Base-by-base conservation (phyloP, 2,329 filamentous ascomycete species). In the Coniochaeta sp. region DNA sequence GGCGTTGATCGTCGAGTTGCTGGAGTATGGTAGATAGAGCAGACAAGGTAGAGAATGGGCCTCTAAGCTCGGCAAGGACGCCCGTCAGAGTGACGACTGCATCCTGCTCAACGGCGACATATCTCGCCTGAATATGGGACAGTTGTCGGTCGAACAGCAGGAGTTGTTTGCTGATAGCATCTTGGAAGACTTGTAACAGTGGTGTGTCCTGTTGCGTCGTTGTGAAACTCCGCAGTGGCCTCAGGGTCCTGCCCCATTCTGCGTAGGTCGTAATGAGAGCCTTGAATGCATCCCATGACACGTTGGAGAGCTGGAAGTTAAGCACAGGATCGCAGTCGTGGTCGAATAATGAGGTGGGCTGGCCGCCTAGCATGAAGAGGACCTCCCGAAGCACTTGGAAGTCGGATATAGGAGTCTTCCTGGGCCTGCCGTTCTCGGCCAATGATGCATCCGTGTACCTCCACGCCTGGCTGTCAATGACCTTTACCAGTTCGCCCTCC, bases 321-420 rank as follows among this genome's bases (percentile, higher is more conserved):
- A 68, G 60, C 1, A 68, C 63, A 0, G 72, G 71, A 6, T 64
- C 57, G 13, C 69, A 72, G 48, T 73, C 61, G 3, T 58, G 20
- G 52, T 70, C 71, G 60, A 91, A 96, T 1, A 96, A 63, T 1
- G 83, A 85, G 2, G 87, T 92, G 6, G 84, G 79, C 4, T 94
- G 71, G 1, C 91, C 91, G 51, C 83, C 81, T 0, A 97, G 77
- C 89, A 96, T 95, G 60, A 89, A 92, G 0, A 96, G 72, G 0
- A 83, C 80, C 62, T 97, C 91, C 47, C 90, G 82, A 24, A 91
- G 71, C 10, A 85, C 73, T 56, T 91, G 83, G 1, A 87, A 72
- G 63, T 96, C 91, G 0, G 86, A 81, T 6, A 92, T 72, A 1
- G 67, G 60, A 1, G 72, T 65, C 52, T 75, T 76, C 28, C 66